A percentile compares a stretch with the other conserved stretches of the same genome.
Conservation (phyloP, 306 rosid genomes). For the Dalbergia cultrata region DNA sequence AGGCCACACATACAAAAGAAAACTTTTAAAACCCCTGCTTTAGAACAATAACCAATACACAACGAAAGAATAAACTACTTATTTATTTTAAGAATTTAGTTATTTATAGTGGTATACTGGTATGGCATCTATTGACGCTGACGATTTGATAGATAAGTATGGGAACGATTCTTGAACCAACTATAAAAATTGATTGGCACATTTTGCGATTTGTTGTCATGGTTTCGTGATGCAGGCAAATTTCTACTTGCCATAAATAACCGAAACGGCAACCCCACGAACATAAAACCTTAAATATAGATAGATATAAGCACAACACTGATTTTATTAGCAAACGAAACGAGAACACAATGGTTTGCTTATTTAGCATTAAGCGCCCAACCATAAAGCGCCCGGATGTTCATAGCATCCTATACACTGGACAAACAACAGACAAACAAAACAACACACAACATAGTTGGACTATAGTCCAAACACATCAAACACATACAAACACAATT, state of each 20-base stretch:
- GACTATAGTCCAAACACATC: slow-evolving; percentile 42
- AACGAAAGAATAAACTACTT: not conserved
- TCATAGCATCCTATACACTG: slow-evolving; percentile 41
- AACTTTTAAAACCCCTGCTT: not conserved
- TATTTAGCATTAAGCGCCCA: slow-evolving; percentile 64
- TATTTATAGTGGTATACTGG: not conserved
- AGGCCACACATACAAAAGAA: not conserved
- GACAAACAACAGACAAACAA: slow-evolving; percentile 14
- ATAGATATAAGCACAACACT: slow-evolving; percentile 10
- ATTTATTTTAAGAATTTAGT: not conserved
- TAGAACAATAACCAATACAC: not conserved
- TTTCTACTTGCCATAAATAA: not conserved
- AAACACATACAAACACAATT: slow-evolving; percentile 36
- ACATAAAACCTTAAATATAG: not conserved
- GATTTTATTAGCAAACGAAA: slow-evolving; percentile 34
- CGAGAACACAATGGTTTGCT: slow-evolving; percentile 61
- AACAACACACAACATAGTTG: slow-evolving; percentile 27
- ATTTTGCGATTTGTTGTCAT: not conserved
- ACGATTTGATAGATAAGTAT: not conserved
- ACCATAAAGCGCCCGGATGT: slow-evolving; percentile 52
- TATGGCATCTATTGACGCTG: not conserved
- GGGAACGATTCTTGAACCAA: slow-evolving; percentile 1
- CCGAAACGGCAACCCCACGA: not conserved
- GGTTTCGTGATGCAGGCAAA: not conserved
- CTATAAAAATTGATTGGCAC: not conserved